Percentiles rank a stretch among this genome's conserved stretches.
phyloP scores from a whole-genome alignment of 1,284 basidiomycete genomes.

The Lignosus rhinocerotis region DNA sequence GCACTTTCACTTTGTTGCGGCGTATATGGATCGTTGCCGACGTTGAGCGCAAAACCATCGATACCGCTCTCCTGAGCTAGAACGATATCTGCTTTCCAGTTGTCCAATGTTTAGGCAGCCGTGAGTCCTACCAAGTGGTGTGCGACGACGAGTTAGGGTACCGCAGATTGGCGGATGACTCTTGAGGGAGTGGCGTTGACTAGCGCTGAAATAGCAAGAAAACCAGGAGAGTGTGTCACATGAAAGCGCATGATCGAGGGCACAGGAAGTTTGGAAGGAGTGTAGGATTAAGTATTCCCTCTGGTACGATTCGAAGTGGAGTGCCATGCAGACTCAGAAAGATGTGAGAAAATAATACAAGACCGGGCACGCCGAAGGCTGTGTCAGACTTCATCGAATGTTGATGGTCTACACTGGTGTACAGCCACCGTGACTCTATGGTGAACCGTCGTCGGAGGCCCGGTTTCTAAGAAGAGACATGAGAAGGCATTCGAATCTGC shows the following conservation, averaged over 20 bases:
- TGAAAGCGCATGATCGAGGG: neutral
- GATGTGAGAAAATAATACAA: too few relatives aligned
- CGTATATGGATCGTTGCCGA: constrained; percentile 64
- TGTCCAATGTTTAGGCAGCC: constrained; percentile 56
- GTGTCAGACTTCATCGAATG: too few relatives aligned
- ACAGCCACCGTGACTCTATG: too few relatives aligned
- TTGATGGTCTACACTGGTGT: too few relatives aligned
- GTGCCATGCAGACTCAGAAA: too few relatives aligned
- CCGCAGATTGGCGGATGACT: constrained; percentile 8
- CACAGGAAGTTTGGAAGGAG: neutral
- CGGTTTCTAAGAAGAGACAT: too few relatives aligned
- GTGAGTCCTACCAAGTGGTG: constrained; percentile 74
- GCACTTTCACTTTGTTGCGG: constrained; percentile 63
- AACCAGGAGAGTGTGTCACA: neutral
- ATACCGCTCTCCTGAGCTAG: constrained; percentile 61
- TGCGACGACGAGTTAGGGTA: constrained; percentile 56
- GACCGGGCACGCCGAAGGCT: too few relatives aligned
- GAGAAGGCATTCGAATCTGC: too few relatives aligned
- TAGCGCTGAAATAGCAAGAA: constrained; percentile 13
- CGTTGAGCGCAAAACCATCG: constrained; percentile 69
- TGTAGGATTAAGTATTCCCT: neutral
- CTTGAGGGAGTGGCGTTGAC: constrained; percentile 13
- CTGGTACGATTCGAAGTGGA: too few relatives aligned
- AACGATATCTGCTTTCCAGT: constrained; percentile 58
- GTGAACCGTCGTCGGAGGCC: too few relatives aligned